A percentile compares a stretch with the other conserved stretches of the same genome.
These are phyloP conservation scores for Aspergillus alliaceus DNA, from an alignment of 2,329 filamentous ascomycete genomes.

Conservation along the genomic window DNA sequence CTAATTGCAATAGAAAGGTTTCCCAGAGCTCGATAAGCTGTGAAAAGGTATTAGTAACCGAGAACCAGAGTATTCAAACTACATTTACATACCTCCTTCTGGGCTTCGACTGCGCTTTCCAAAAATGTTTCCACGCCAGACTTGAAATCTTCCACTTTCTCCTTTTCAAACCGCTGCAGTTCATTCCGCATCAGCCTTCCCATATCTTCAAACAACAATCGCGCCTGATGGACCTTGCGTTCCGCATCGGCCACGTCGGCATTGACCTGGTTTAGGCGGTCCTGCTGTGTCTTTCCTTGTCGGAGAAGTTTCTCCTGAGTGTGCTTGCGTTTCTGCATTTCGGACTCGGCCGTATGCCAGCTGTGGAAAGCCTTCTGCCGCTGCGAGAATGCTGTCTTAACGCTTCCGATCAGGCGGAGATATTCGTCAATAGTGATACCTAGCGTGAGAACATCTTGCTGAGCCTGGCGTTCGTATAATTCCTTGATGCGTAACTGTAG, in stretches of 20 bases:
- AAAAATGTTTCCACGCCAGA: constrained; percentile 96
- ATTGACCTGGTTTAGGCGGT: constrained; percentile 85
- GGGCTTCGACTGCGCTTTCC: constrained; percentile 94
- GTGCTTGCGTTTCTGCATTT: constrained; percentile 83
- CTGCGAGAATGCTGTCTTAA: constrained; percentile 89
- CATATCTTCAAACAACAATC: constrained; percentile 95
- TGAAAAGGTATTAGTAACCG: constrained; percentile 46
- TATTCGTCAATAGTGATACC: constrained; percentile 99
- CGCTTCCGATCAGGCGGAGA: constrained; percentile 89
- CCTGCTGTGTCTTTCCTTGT: constrained; percentile 93
- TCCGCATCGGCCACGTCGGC: constrained; percentile 95
- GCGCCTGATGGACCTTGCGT: constrained; percentile 84
- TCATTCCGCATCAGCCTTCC: constrained; percentile 87
- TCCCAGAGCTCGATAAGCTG: constrained; percentile 92
- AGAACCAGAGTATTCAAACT: not conserved
- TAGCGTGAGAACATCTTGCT: constrained; percentile 93
- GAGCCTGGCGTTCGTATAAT: constrained; percentile 92
- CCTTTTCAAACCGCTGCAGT: constrained; percentile 88
- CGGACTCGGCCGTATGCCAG: constrained; percentile 88
- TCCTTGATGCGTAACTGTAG: constrained; percentile 92
- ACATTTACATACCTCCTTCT: constrained; percentile 78
- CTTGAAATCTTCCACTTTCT: constrained; percentile 99
- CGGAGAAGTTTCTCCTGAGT: constrained; percentile 92
- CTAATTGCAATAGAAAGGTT: constrained; percentile 93
- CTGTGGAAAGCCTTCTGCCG: constrained; percentile 94